A percentile compares a stretch with the other conserved stretches of the same genome.
Evolutionary conservation across 2,329 filamentous ascomycete species (phyloP).

Genomic region (Neopestalotiopsis sp.): DNA sequence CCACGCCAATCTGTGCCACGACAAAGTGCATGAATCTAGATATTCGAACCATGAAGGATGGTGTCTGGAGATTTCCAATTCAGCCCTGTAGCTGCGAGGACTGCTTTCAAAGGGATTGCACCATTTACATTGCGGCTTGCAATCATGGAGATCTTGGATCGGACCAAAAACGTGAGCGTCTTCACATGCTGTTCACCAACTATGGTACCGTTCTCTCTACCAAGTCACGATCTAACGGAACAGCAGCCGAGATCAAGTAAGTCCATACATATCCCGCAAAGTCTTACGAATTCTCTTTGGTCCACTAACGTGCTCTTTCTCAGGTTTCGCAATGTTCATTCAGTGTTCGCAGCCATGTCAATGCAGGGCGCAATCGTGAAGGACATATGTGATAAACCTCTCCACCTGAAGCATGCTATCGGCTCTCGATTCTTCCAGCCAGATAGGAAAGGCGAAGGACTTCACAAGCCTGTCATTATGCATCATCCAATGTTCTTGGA

Average conservation of each 20-base stretch:
- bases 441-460: too few relatives aligned
- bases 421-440: conserved; percentile 8
- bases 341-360: not conserved
- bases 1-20: not conserved
- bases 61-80: conserved; percentile 8
- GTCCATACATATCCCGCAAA: not conserved
- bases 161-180: not conserved
- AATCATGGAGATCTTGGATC: not conserved
- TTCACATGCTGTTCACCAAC: conserved; percentile 20
- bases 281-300: not conserved
- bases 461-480: too few relatives aligned
- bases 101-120: conserved; percentile 22
- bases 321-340: not conserved
- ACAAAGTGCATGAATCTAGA: not conserved
- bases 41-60: not conserved
- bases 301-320: not conserved
- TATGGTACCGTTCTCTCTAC: conserved; percentile 18
- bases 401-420: conserved; percentile 3
- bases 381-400: not conserved
- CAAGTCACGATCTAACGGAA: not conserved
- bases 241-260: not conserved
- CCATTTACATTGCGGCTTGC: conserved; percentile 22
- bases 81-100: conserved; percentile 23
- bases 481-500: too few relatives aligned
- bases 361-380: not conserved